Conservation (phyloP, 2,329 filamentous ascomycete species). For the Colletotrichum truncatum region DNA sequence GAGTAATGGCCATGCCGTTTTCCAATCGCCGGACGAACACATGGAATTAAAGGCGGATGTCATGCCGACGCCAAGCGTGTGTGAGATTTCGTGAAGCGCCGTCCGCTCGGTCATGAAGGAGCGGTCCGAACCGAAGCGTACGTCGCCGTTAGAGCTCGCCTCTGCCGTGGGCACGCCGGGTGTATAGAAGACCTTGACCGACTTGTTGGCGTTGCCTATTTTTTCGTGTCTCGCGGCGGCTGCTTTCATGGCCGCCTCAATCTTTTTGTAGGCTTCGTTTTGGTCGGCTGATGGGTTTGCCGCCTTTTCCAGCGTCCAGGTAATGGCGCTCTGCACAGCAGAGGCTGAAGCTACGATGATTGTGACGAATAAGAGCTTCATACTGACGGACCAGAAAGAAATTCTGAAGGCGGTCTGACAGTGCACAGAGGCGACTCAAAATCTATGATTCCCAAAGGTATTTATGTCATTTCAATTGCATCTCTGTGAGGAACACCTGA, state of each 20-base stretch:
- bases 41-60: constrained; percentile 47
- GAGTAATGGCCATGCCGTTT: constrained; percentile 49
- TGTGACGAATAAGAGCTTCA: constrained; percentile 39
- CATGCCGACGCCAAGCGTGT: constrained; percentile 57
- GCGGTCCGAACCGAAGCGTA: constrained; percentile 56
- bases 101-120: constrained; percentile 59
- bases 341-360: constrained; percentile 40
- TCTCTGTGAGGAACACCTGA: neutral
- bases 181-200: constrained; percentile 49
- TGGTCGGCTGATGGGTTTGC: constrained; percentile 52
- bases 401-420: neutral
- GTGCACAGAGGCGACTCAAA: neutral
- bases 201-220: constrained; percentile 46
- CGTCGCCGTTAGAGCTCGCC: constrained; percentile 53
- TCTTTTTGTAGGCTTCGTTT: constrained; percentile 52
- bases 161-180: constrained; percentile 56
- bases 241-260: constrained; percentile 50
- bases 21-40: constrained; percentile 52
- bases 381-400: neutral
- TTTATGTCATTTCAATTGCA: neutral
- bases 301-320: constrained; percentile 46
- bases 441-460: neutral
- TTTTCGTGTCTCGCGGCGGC: constrained; percentile 51
- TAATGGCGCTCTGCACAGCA: constrained; percentile 46
- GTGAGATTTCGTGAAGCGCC: constrained; percentile 57